Percentiles rank a stretch among this genome's conserved stretches.
These are phyloP conservation scores for Saccharomyces kudriavzevii DNA, from an alignment of 805 yeast species.

Conservation along the genomic window DNA sequence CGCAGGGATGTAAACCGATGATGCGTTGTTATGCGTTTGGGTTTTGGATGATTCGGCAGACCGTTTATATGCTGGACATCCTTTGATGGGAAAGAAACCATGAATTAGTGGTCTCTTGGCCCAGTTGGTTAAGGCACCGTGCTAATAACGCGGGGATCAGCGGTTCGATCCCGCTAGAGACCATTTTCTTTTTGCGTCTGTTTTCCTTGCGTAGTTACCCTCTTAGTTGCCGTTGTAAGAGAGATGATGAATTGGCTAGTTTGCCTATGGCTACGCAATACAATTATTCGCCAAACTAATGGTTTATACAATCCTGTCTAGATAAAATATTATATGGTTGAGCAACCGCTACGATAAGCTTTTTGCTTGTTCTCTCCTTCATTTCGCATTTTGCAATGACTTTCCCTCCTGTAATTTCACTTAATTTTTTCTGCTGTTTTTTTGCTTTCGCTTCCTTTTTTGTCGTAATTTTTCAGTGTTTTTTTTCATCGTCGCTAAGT, in stretches of 20 bases:
- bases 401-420: not conserved
- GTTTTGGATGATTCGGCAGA: too few relatives aligned
- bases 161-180: slow-evolving; percentile 34
- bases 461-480: not conserved
- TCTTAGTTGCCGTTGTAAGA: not conserved
- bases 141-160: slow-evolving; percentile 34
- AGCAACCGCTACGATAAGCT: too few relatives aligned
- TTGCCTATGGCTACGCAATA: not conserved
- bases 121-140: slow-evolving; percentile 34
- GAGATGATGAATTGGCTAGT: not conserved
- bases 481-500: not conserved
- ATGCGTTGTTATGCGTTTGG: too few relatives aligned
- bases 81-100: not conserved
- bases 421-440: not conserved
- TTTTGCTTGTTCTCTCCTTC: not conserved
- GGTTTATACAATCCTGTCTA: too few relatives aligned
- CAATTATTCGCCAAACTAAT: not conserved
- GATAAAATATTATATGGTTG: too few relatives aligned
- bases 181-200: slow-evolving; percentile 18
- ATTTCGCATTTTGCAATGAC: not conserved
- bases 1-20: not conserved
- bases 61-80: too few relatives aligned
- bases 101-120: slow-evolving; percentile 25
- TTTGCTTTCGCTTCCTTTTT: not conserved
- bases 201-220: not conserved